These are phyloP conservation scores for Botrytis byssoidea DNA, from an alignment of 2,329 filamentous ascomycete species.

Conservation along the genomic window DNA sequence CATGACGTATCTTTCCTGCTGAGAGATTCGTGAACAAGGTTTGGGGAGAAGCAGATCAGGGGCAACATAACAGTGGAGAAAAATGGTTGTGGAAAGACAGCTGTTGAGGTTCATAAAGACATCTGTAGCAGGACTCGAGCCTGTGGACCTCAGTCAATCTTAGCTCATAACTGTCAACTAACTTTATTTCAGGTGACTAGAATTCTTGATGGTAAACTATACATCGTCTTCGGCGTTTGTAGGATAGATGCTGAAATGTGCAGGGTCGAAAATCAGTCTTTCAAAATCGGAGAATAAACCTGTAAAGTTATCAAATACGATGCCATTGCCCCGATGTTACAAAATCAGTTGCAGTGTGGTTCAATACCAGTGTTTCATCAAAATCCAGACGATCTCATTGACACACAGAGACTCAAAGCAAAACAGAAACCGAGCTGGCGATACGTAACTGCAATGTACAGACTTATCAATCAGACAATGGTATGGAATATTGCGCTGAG, in stretches of 20 bases:
- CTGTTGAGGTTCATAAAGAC: not conserved
- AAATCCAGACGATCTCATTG: not conserved
- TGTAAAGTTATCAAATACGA: not conserved
- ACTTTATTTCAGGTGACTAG: not conserved
- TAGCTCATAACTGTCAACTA: not conserved
- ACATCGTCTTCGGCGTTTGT: not conserved
- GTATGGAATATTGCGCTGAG: not conserved
- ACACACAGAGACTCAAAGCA: not conserved
- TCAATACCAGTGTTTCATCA: not conserved
- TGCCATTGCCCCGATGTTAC: not conserved
- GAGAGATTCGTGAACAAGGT: not conserved
- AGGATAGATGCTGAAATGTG: not conserved
- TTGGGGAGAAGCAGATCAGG: not conserved
- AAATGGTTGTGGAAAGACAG: not conserved
- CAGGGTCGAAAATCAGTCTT: not conserved
- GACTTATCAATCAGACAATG: not conserved
- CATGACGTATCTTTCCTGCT: not conserved
- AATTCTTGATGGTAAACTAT: not conserved
- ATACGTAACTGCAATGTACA: not conserved
- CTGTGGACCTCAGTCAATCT: not conserved
- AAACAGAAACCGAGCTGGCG: not conserved
- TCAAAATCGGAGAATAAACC: not conserved
- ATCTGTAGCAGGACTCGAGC: not conserved
- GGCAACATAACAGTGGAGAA: not conserved
- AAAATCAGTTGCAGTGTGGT: not conserved